Conservation (phyloP, 345 rosid species). For the Toxicodendron radicans region DNA sequence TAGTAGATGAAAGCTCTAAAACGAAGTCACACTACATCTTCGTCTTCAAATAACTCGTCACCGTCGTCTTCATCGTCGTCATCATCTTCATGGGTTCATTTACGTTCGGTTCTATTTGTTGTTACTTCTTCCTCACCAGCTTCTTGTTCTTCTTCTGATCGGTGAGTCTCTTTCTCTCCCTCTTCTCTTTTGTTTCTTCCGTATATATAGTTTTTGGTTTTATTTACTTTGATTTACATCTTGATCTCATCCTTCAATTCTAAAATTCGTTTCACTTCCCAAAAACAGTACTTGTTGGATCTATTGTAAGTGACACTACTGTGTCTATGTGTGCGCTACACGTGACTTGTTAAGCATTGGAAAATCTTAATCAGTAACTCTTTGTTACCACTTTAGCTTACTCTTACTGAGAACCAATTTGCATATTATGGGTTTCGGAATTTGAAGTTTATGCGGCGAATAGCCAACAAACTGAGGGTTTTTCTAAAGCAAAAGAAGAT, state of each 20-base stretch:
- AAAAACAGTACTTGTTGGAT: neutral
- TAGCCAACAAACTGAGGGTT: too few species aligned
- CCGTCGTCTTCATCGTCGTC: constrained; percentile 57
- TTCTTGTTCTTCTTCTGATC: constrained; percentile 71
- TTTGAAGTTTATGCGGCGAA: neutral
- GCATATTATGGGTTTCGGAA: neutral
- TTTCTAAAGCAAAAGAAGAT: neutral
- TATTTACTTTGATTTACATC: constrained; percentile 28
- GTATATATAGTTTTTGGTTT: neutral
- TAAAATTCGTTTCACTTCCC: neutral
- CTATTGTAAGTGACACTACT: neutral
- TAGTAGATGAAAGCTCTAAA: constrained; percentile 82
- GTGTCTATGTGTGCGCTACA: too few species aligned
- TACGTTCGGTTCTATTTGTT: constrained; percentile 85
- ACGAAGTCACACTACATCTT: constrained; percentile 71
- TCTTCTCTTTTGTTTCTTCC: constrained; percentile 16
- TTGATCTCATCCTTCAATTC: constrained; percentile 13
- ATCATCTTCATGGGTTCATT: constrained; percentile 74
- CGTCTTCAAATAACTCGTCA: constrained; percentile 62
- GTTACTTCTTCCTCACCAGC: constrained; percentile 85
- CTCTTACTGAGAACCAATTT: neutral
- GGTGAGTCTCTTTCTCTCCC: constrained; percentile 51
- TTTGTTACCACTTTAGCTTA: neutral
- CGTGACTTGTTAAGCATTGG: neutral
- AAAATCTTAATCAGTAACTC: neutral